phyloP scores from a whole-genome alignment of 768 basidiomycete genomes.

The Xerocomus brunneocitrinus region DNA sequence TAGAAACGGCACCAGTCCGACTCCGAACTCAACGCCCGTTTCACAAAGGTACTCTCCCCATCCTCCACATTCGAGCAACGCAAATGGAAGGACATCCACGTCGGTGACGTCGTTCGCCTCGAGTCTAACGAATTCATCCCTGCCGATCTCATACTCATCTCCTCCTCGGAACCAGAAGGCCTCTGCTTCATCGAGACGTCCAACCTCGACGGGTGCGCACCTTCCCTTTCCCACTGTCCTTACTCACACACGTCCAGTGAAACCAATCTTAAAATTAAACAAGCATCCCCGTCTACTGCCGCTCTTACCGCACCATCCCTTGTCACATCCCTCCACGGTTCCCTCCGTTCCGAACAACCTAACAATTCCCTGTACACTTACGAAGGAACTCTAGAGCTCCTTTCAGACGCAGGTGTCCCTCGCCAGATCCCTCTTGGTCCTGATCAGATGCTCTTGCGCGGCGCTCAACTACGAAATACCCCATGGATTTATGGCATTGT shows the following conservation, averaged over 20 bases:
- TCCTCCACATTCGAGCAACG: slow-evolving; percentile 62
- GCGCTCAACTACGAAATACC: slow-evolving; percentile 94
- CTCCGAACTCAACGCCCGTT: slow-evolving; percentile 80
- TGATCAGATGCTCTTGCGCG: slow-evolving; percentile 89
- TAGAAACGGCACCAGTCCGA: slow-evolving; percentile 98
- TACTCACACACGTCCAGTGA: slow-evolving; percentile 48
- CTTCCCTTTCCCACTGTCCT: background rate
- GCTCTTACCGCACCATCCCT: slow-evolving; percentile 72
- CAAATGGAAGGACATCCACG: slow-evolving; percentile 85
- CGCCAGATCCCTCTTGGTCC: slow-evolving; percentile 89
- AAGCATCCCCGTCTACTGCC: slow-evolving; percentile 81
- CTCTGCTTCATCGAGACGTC: slow-evolving; percentile 97
- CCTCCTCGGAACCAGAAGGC: slow-evolving; percentile 93
- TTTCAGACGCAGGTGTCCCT: slow-evolving; percentile 51
- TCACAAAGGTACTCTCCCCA: slow-evolving; percentile 66
- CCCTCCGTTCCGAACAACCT: slow-evolving; percentile 90
- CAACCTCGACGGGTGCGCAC: slow-evolving; percentile 86
- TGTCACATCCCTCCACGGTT: slow-evolving; percentile 70
- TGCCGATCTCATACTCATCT: slow-evolving; percentile 84
- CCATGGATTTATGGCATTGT: slow-evolving; percentile 93
- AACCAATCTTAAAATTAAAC: slow-evolving; percentile 99
- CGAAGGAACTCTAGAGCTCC: slow-evolving; percentile 73
- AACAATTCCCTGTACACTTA: slow-evolving; percentile 98
- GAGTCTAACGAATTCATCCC: slow-evolving; percentile 94
- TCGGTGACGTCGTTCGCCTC: slow-evolving; percentile 89